A percentile compares a stretch with the other conserved stretches of the same genome.
Conservation (phyloP, 169 alveolate genomes). For the Plasmodium vinckei region DNA sequence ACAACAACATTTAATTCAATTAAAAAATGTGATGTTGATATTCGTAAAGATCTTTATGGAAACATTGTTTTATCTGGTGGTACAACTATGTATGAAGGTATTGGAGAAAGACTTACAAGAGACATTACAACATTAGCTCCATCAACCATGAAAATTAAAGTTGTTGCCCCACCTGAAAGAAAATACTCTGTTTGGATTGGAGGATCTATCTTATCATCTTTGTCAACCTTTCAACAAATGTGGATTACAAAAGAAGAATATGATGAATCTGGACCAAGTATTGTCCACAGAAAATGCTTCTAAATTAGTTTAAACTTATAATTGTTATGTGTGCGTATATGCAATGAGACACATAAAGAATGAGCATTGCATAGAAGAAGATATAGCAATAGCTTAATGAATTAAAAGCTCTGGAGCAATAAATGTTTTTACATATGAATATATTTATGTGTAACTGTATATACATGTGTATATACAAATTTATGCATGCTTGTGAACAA, state of each 20-base stretch:
- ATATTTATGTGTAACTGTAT: neutral
- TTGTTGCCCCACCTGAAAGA: slow-evolving; percentile 99
- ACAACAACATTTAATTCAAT: slow-evolving; percentile 89
- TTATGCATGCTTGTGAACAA: neutral
- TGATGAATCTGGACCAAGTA: slow-evolving; percentile 98
- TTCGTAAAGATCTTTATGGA: slow-evolving; percentile 95
- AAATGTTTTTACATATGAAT: neutral
- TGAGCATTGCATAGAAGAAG: neutral
- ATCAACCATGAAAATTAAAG: slow-evolving; percentile 97
- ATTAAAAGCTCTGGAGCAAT: neutral
- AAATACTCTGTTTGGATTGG: slow-evolving; percentile 99
- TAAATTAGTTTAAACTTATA: slow-evolving; percentile 61
- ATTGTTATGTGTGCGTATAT: neutral
- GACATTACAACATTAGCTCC: slow-evolving; percentile 98
- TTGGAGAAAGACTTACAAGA: slow-evolving; percentile 97
- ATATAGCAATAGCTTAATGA: neutral
- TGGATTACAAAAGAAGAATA: slow-evolving; percentile 99
- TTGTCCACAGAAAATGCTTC: slow-evolving; percentile 98
- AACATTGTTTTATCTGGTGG: slow-evolving; percentile 98
- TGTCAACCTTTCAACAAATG: slow-evolving; percentile 97
- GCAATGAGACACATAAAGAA: neutral
- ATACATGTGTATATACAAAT: neutral
- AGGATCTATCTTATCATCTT: slow-evolving; percentile 96
- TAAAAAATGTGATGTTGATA: slow-evolving; percentile 97
- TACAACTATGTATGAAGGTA: slow-evolving; percentile 97